Conservation (phyloP, 2,329 filamentous ascomycete genomes). For the Xylariaceae sp. region DNA sequence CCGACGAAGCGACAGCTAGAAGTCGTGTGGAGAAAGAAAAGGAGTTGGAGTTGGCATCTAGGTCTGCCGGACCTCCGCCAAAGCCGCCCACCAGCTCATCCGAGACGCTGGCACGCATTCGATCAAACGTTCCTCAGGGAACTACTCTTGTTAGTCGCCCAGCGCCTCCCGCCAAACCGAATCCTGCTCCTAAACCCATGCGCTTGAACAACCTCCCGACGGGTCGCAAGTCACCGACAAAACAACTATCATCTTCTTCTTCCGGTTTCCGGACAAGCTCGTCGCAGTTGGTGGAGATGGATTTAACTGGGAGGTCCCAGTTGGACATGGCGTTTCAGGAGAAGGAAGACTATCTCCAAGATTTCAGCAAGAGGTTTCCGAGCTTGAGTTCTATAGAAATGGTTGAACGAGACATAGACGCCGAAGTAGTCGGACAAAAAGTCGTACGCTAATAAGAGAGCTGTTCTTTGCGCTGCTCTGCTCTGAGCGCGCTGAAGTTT, state of each 20-base stretch:
- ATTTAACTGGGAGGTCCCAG: constrained; percentile 44
- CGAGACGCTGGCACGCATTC: constrained; percentile 22
- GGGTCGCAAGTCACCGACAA: constrained; percentile 43
- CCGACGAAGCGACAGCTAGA: constrained; percentile 47
- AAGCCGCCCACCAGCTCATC: constrained; percentile 25
- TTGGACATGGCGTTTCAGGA: constrained; percentile 53
- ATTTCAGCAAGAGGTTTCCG: constrained; percentile 83
- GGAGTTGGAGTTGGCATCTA: constrained; percentile 39
- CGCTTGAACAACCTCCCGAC: constrained; percentile 55
- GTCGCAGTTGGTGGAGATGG: constrained; percentile 41
- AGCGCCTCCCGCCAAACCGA: constrained; percentile 40
- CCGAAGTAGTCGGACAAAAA: constrained; percentile 30
- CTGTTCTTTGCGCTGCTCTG: background rate
- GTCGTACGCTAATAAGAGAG: constrained; percentile 15
- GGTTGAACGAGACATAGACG: constrained; percentile 64
- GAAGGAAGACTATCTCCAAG: constrained; percentile 58
- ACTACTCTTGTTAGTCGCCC: constrained; percentile 24
- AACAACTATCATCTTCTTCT: constrained; percentile 30
- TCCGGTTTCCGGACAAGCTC: constrained; percentile 26
- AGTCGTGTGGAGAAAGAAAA: constrained; percentile 35
- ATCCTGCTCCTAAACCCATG: constrained; percentile 56
- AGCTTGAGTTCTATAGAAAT: constrained; percentile 81
- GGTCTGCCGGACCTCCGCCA: constrained; percentile 39
- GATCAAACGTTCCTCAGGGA: constrained; percentile 14
- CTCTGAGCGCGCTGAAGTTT: background rate